Evolutionary conservation across 768 basidiomycete genomes (phyloP), one percentile per base, ranked within the genome.

Genomic region (Chlorophyllum brunneum): DNA sequence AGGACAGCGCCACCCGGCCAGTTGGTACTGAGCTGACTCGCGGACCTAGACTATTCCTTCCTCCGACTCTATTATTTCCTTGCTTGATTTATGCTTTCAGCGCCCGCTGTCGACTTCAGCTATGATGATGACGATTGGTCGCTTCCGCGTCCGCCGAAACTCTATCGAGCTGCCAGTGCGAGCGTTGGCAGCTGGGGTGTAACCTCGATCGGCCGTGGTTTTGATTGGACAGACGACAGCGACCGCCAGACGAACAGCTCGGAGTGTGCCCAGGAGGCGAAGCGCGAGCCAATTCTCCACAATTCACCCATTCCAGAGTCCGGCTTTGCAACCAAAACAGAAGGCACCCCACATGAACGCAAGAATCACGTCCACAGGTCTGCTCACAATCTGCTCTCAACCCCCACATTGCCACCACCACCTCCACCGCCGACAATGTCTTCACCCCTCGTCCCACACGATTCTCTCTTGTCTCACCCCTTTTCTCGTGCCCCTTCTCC

Each of bases 151-250:
- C 30, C 30, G 8, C 67, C 75, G 24, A 68, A 68, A 51, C 74
- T 85, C 16, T 82, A 83, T 67, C 73, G 79, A 54, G 70, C 84
- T n/a, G n/a, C n/a, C n/a, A n/a, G n/a, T 5, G 77, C 86, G 34
- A 86, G 84, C 54, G 82, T 86, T 48, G 81, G 83, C 27, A 90
- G 88, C 67, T 92, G 88, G 87, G 86, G 85, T 5, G 88, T 92
- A 55, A 92, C 90, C 16, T 88, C 81, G 31, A 85, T 92, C 41
- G 90, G 90, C 9, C 81, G 86, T 41, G 90, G 90, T 15, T 91
- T 89, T 63, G 75, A 88, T 66, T 91, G 89, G 86, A 76, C 75
- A 50, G 40, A 67, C 37, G 73, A 73, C 30, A 63, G 65, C 22
- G 22, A 49, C 8, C 26, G 52, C 37, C 54, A 61, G 23, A 46